These are phyloP conservation scores for Leucaena leucocephala DNA, from an alignment of 306 rosid species.

Conservation along the genomic window DNA sequence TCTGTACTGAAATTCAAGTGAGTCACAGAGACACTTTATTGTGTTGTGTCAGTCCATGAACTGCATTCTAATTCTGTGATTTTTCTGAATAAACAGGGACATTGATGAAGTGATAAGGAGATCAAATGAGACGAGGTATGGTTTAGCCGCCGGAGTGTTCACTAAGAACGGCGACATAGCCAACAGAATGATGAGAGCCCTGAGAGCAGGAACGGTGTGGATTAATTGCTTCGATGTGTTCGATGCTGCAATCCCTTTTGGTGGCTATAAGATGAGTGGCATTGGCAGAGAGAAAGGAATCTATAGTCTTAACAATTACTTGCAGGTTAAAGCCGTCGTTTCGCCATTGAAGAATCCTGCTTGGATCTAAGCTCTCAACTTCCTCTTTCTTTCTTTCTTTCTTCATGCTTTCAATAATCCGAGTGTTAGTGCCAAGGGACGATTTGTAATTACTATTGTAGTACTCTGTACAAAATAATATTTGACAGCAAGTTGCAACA, in stretches of 20 bases:
- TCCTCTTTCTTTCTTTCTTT: not conserved
- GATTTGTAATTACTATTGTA: not conserved
- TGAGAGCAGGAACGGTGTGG: slow-evolving; percentile 85
- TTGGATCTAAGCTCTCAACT: slow-evolving; percentile 53
- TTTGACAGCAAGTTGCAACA: too few relatives aligned
- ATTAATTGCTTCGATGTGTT: slow-evolving; percentile 88
- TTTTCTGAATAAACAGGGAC: slow-evolving; percentile 49
- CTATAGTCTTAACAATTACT: slow-evolving; percentile 79
- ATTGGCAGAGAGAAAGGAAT: slow-evolving; percentile 86
- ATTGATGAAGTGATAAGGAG: slow-evolving; percentile 66
- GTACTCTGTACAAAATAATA: not conserved
- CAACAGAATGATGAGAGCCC: slow-evolving; percentile 73
- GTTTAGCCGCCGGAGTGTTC: slow-evolving; percentile 92
- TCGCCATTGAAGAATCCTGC: slow-evolving; percentile 75
- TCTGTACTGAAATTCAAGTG: slow-evolving; percentile 87
- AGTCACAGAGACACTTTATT: slow-evolving; percentile 34
- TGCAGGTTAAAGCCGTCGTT: slow-evolving; percentile 89
- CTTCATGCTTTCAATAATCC: not conserved
- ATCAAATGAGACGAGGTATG: slow-evolving; percentile 66
- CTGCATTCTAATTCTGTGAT: not conserved
- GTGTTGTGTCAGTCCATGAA: too few relatives aligned
- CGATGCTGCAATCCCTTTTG: slow-evolving; percentile 95
- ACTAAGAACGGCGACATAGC: slow-evolving; percentile 63
- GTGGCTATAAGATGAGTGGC: slow-evolving; percentile 97
- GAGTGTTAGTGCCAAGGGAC: too few relatives aligned